Evolutionary conservation across 148 eudicot species (phyloP).

Genomic region (Mesembryanthemum crystallinum): DNA sequence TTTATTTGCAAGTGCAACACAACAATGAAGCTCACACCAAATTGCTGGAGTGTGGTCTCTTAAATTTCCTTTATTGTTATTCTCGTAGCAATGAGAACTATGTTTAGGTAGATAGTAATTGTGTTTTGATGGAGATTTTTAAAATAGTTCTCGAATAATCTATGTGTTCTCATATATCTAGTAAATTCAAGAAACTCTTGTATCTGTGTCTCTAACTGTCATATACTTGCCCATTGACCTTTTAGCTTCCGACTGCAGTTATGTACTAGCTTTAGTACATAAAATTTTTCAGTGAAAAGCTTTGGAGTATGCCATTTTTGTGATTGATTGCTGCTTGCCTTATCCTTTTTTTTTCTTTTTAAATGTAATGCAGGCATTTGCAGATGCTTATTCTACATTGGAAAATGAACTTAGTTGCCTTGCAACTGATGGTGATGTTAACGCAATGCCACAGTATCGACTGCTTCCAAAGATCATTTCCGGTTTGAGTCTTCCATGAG

Average conservation of each 20-base stretch:
- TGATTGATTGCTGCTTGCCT: not conserved
- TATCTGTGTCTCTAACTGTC: not conserved
- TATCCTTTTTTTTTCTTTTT: not conserved
- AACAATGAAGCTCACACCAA: not conserved
- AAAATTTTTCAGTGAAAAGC: not conserved
- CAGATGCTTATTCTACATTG: slow-evolving; percentile 81
- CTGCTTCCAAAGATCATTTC: slow-evolving; percentile 84
- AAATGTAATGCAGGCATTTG: slow-evolving; percentile 72
- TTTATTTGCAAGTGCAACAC: not conserved
- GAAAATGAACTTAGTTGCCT: slow-evolving; percentile 57
- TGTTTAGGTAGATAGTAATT: not conserved
- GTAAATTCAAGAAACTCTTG: not conserved
- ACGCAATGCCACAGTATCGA: slow-evolving; percentile 36
- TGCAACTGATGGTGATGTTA: slow-evolving; percentile 38
- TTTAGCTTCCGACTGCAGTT: not conserved
- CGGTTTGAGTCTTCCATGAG: slow-evolving; percentile 51
- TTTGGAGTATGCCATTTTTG: not conserved
- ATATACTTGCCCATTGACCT: not conserved
- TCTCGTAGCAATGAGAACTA: not conserved
- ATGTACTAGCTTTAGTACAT: not conserved
- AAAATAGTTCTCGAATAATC: not conserved
- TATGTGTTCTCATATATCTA: not conserved
- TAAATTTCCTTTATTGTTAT: not conserved
- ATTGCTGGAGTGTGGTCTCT: not conserved
- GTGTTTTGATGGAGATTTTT: not conserved